These are phyloP conservation scores for Penicillium diatomitis DNA, from an alignment of 495 filamentous ascomycete genomes.

Conservation along the genomic window DNA sequence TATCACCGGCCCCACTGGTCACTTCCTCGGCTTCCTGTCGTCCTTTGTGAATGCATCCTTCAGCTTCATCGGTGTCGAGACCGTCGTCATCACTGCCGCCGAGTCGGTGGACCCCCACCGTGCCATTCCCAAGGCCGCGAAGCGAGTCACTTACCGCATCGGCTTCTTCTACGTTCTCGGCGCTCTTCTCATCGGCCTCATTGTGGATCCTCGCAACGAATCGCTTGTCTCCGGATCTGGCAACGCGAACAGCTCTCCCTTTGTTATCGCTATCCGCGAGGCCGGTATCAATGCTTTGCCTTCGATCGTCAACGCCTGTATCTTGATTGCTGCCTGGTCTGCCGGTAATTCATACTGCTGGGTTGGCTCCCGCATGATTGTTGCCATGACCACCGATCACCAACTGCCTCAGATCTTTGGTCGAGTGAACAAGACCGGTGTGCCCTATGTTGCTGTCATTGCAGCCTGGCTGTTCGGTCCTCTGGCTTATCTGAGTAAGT, in stretches of 20 bases:
- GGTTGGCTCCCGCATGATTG: constrained; percentile 29
- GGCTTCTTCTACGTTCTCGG: constrained; percentile 66
- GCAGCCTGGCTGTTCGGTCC: constrained; percentile 24
- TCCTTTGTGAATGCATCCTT: constrained; percentile 40
- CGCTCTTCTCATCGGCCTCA: constrained; percentile 47
- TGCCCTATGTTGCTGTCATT: constrained; percentile 28
- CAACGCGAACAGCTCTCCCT: constrained; percentile 41
- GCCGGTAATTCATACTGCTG: constrained; percentile 51
- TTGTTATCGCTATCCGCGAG: constrained; percentile 48
- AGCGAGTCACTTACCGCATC: constrained; percentile 79
- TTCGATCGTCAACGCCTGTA: constrained; percentile 67
- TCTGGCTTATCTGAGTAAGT: constrained; percentile 25
- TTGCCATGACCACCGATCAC: constrained; percentile 29
- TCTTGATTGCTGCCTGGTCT: constrained; percentile 58
- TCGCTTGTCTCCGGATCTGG: constrained; percentile 44
- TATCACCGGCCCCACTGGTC: constrained; percentile 26
- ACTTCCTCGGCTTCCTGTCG: constrained; percentile 38
- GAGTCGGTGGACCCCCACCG: constrained; percentile 72
- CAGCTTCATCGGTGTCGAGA: constrained; percentile 54
- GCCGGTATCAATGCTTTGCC: constrained; percentile 61
- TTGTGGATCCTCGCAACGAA: constrained; percentile 35
- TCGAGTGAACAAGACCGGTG: constrained; percentile 22
- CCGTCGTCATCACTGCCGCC: constrained; percentile 70
- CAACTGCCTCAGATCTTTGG: constrained; percentile 28
- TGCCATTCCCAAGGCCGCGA: constrained; percentile 71